Conservation (phyloP, 805 yeast genomes). For the Saccharomycopsis amapae region DNA sequence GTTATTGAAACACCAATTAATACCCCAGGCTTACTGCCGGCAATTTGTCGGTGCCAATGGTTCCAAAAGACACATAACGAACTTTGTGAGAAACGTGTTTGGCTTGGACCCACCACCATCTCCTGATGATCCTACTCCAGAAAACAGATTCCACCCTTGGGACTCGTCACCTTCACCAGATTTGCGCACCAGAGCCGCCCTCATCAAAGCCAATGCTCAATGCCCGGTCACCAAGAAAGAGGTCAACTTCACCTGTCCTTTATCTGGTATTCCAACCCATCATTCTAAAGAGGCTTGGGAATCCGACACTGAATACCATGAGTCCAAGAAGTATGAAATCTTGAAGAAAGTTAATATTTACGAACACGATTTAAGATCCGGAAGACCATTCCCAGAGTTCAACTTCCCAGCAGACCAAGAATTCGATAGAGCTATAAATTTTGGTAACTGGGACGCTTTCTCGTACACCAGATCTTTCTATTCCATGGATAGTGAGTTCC, state of each 20-base stretch:
- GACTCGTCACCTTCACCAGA: slow-evolving; percentile 88
- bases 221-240: slow-evolving; percentile 86
- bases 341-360: slow-evolving; percentile 83
- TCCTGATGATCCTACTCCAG: slow-evolving; percentile 60
- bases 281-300: slow-evolving; percentile 88
- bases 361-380: slow-evolving; percentile 92
- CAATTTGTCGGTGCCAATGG: too few species aligned
- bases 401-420: slow-evolving; percentile 83
- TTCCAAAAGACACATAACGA: slow-evolving; percentile 26
- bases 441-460: slow-evolving; percentile 87
- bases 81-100: slow-evolving; percentile 39
- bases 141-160: slow-evolving; percentile 79
- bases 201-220: slow-evolving; percentile 75
- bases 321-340: slow-evolving; percentile 55
- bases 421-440: slow-evolving; percentile 63
- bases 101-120: slow-evolving; percentile 60
- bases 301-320: slow-evolving; percentile 65
- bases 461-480: slow-evolving; percentile 88
- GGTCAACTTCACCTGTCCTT: slow-evolving; percentile 82
- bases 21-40: too few species aligned
- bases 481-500: slow-evolving; percentile 96
- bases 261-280: slow-evolving; percentile 95
- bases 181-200: slow-evolving; percentile 84
- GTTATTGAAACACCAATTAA: too few species aligned
- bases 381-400: slow-evolving; percentile 91